These are phyloP conservation scores for Elsinoe perseae DNA, from an alignment of 2,329 filamentous ascomycete genomes.

Conservation along the genomic window DNA sequence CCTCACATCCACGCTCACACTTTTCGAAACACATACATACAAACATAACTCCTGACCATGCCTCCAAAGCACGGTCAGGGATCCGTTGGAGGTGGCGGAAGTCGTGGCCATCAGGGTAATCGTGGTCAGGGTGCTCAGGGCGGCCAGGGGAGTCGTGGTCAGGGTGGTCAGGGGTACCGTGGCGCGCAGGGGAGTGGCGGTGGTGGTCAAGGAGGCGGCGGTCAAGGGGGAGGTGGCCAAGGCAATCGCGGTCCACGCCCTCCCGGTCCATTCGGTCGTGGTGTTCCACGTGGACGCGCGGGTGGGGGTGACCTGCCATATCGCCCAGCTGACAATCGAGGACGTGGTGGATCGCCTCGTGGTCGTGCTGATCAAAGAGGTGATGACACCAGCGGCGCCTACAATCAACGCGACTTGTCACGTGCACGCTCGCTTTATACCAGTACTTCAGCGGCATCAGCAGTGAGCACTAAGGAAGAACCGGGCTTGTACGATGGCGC, in stretches of 20 bases:
- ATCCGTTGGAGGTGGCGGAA: neutral
- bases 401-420: neutral
- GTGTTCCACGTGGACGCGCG: neutral
- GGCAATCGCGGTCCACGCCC: neutral
- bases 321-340: neutral
- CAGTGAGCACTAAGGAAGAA: neutral
- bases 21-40: neutral
- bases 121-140: neutral
- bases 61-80: neutral
- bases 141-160: neutral
- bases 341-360: neutral
- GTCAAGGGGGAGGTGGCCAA: neutral
- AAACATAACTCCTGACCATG: neutral
- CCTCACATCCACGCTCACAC: neutral
- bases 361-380: neutral
- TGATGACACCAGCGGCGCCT: no score
- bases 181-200: neutral
- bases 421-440: slow-evolving; percentile 8
- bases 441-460: neutral
- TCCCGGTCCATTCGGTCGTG: neutral
- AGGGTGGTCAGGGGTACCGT: neutral
- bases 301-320: neutral
- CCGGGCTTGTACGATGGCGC: neutral
- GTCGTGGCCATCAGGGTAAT: neutral
- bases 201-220: neutral